These are phyloP conservation scores for Oehlia diaphana DNA, from an alignment of 192 early-diverging fungal genomes.

Conservation along the genomic window DNA sequence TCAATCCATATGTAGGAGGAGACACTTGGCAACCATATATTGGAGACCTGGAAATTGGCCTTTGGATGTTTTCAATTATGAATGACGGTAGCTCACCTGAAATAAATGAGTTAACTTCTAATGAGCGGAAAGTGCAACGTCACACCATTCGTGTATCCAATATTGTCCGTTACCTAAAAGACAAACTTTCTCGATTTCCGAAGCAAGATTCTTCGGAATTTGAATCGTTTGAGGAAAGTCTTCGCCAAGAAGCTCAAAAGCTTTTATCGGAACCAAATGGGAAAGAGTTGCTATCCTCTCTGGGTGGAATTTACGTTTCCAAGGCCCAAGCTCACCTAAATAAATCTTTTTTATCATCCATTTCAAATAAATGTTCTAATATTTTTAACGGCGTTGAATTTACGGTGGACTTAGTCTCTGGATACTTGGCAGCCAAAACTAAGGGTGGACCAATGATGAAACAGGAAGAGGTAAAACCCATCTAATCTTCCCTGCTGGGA, in stretches of 20 bases:
- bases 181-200: conserved; percentile 4
- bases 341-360: background rate
- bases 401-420: too few relatives aligned
- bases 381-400: too few relatives aligned
- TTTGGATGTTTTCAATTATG: background rate
- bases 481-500: too few relatives aligned
- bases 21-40: conserved; percentile 10
- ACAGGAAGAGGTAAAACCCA: too few relatives aligned
- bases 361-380: too few relatives aligned
- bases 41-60: conserved; percentile 7
- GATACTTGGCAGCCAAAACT: too few relatives aligned
- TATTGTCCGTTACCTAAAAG: background rate
- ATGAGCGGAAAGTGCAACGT: background rate
- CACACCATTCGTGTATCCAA: background rate
- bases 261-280: background rate
- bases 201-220: background rate
- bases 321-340: background rate
- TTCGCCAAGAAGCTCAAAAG: conserved; percentile 4
- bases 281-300: background rate
- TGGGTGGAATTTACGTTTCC: background rate
- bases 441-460: too few relatives aligned
- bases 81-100: background rate
- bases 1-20: background rate
- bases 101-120: too few relatives aligned
- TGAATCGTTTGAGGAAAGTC: background rate